Evolutionary conservation across 768 basidiomycete species (phyloP), one percentile per base, ranked within the genome.

Genomic region (Suillus subalutaceus): DNA sequence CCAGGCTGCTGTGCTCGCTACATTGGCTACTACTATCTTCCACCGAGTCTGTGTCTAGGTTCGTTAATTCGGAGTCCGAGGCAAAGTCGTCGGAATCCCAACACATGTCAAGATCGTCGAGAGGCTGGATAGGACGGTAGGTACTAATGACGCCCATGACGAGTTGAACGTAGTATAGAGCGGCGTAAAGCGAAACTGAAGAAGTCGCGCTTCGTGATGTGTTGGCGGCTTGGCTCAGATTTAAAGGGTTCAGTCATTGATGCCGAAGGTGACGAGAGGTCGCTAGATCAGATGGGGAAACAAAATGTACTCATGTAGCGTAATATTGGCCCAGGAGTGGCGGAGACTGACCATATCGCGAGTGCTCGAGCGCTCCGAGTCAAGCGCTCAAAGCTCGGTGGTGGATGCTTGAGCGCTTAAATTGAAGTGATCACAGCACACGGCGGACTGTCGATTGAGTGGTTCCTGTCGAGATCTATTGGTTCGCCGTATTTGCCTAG

Each of bases 221-320:
- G 15, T 48, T 48, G n/a, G 48, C 5, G 48, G 5, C n/a, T 50
- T 23, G 52, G 4, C 52, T 9, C 26, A 8, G 10, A 53, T 53
- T 53, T 32, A 53, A 53, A 50, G 23, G 48, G 30, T 53, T 56
- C 55, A 7, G 12, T 0, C 12, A 56, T 35, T 56, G 55, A 37
- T n/a, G 7, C 55, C 55, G 35, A 56, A 32, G 32, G 32, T 56
- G 53, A 55, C 55, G 55, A 55, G 53, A 55, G 9, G 9, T 53
- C 50, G 15, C 9, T 10, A 30, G 9, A 32, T 53, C 16, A 9
- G 52, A 53, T 30, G 2, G 26, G 52, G 26, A 30, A 30, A 53
- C 7, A 52, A 26, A 52, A 52, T 15, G 13, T 26, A 26, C 3
- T 26, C 23, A 12, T 12, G 10, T 48, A n/a, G n/a, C 12, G 6